Base-by-base conservation (phyloP, 225 moss, liverwort and hornwort species). In the Physcomitrellopsis africana region DNA sequence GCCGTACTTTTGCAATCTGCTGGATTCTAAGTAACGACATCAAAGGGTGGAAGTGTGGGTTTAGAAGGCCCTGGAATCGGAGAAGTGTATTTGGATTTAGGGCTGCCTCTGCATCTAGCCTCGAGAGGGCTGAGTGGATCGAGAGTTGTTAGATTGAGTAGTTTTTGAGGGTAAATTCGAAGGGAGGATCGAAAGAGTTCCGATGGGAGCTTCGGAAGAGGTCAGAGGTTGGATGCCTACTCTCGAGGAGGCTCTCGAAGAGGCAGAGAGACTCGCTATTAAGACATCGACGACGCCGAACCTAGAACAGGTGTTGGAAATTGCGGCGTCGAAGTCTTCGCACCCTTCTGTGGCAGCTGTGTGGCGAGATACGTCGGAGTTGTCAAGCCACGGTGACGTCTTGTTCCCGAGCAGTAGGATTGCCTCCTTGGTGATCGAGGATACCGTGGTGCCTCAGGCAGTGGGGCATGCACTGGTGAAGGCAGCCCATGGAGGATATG, bases 401-500 rank as follows among this genome's bases (percentile, higher is more conserved):
- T 8, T 72, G 18, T 47, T 59, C 12, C 51, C 78, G 13, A 55
- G 57, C 23, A 75, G 79, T 22, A 82, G 70, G 42, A 72, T 82
- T 3, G 85, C 69, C 20, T 66, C 80, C 57, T 72, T 77, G 6
- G 67, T 68, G 72, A 80, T 80, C 64, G 81, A 81, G 68, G 81
- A 83, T n/a, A 48, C 83, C 0, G 60, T 70, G 53, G 72, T 76
- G 75, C 86, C 83, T 4, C 86, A 86, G 60, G 81, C 81, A 1
- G 83, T 84, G 23, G 86, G 83, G 9, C 83, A 86, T 7, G 81
- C 83, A 24, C 69, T 86, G 5, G 83, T 81, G 73, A 60, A 76
- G 0, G 83, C 86, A 0, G 77, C 86, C 0, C 55, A 63, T 10
- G 81, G 60, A 24, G 83, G 86, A 0, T 75, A 66, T 10, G 51